Base-by-base conservation (phyloP, 371 early-diverging fungal genomes). In the Nematocida sp. region DNA sequence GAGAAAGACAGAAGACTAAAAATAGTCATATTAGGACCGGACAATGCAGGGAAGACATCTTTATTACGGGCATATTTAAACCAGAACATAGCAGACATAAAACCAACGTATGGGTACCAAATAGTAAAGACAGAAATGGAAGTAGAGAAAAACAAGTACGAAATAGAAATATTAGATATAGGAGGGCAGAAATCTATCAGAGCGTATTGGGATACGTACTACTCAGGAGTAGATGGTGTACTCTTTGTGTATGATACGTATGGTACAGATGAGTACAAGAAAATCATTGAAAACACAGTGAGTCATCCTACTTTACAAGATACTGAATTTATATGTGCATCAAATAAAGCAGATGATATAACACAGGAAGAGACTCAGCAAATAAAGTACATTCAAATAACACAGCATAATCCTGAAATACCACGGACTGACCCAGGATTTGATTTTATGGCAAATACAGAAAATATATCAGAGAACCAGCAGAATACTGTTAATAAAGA, bases 21-120 rank as follows among this genome's bases (percentile, higher is more conserved):
- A 81, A 95, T 98, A 82, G 89, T 97, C 70, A 94, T 97, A 86
- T 91, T 96, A 23, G 98, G 99, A 0, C 90, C 96, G 18, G 97
- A 98, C 88, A 97, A 96, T 89, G 96, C 98, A 20, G 98, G 98
- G 84, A 98, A 98, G 88, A 98, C 96, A 18, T 95, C 97, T 84
- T 94, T 98, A 74, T 88, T 97, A 45, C 94, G 95, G 83, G 90
- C 92, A 4, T 91, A 96, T 84, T 93, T 93, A 85, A 94, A 94
- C 40, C 93, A 94, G 82, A 90, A 91, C 67, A 93, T 93, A 69
- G 90, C 90, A 83, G 90, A 91, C n/a, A 92, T 96, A 58, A 92
- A 95, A n/a, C 87, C 87, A 15, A 87, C 87, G 4, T 87, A 85
- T 82, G 87, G 87, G 62, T 86, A 86, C 71, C 66, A 83, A 40